phyloP scores from a whole-genome alignment of 371 early-diverging fungal species.

The Mucor sp. region DNA sequence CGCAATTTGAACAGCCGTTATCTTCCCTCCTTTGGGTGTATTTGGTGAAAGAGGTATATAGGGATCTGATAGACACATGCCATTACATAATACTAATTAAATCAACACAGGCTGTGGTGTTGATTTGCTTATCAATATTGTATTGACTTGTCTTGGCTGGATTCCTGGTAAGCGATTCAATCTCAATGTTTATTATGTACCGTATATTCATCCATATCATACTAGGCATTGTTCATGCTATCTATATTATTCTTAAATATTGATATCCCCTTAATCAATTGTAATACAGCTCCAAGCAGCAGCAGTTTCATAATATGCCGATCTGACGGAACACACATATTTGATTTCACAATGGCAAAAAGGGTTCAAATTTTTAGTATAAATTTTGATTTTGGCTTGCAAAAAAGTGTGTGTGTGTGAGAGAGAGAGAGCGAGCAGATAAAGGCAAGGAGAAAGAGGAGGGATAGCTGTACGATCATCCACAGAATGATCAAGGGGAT shows the following conservation, averaged over 20 bases:
- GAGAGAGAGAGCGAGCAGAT: too few species aligned
- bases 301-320: not conserved
- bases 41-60: constrained; percentile 66
- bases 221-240: constrained; percentile 24
- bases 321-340: not conserved
- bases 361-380: constrained; percentile 3
- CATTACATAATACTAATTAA: not conserved
- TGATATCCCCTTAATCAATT: not conserved
- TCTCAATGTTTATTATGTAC: not conserved
- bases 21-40: constrained; percentile 69
- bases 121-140: constrained; percentile 81
- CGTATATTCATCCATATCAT: not conserved
- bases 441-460: not conserved
- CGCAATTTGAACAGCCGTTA: constrained; percentile 12
- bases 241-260: constrained; percentile 38
- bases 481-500: not conserved
- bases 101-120: constrained; percentile 53
- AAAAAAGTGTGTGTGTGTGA: not conserved
- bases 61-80: not conserved
- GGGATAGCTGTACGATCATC: not conserved
- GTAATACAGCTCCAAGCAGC: not conserved
- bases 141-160: constrained; percentile 75
- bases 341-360: not conserved
- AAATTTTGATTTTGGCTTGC: constrained; percentile 13
- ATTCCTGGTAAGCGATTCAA: constrained; percentile 70